A percentile compares a stretch with the other conserved stretches of the same genome.
Evolutionary conservation across 495 filamentous ascomycete species (phyloP).

Genomic region (Hypoxylon subgilvum): DNA sequence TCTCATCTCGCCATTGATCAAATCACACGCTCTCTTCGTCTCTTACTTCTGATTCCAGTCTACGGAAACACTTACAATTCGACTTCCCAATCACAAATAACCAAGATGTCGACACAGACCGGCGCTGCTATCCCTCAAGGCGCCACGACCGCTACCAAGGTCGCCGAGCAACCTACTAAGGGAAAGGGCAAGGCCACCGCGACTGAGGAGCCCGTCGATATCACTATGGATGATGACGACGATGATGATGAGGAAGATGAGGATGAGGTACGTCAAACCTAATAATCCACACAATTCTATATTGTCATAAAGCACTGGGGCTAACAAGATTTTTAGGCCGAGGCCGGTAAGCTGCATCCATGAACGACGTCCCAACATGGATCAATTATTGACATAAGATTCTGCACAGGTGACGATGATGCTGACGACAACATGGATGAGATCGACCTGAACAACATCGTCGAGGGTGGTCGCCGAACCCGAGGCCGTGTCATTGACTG

Average conservation of each 20-base stretch:
- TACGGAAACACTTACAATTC: slow-evolving; percentile 1
- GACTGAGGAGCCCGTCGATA: slow-evolving; percentile 57
- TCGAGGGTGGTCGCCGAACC: slow-evolving; percentile 77
- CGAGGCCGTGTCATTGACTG: slow-evolving; percentile 84
- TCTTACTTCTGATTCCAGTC: neutral
- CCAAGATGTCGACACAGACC: slow-evolving; percentile 50
- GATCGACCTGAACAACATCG: slow-evolving; percentile 88
- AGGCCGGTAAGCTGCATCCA: slow-evolving; percentile 50
- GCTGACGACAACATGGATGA: slow-evolving; percentile 86
- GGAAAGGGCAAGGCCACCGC: slow-evolving; percentile 67
- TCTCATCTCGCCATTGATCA: slow-evolving; percentile 28
- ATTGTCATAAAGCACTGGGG: neutral
- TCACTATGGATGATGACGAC: slow-evolving; percentile 72
- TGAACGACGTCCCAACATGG: slow-evolving; percentile 14
- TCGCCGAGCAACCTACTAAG: slow-evolving; percentile 46
- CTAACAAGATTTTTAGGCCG: slow-evolving; percentile 39
- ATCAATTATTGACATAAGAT: slow-evolving; percentile 17
- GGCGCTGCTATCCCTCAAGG: slow-evolving; percentile 41
- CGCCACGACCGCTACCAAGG: slow-evolving; percentile 43
- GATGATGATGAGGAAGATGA: slow-evolving; percentile 69
- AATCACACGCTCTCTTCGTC: slow-evolving; percentile 14
- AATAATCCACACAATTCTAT: slow-evolving; percentile 5
- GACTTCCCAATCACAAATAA: slow-evolving; percentile 10
- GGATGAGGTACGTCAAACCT: slow-evolving; percentile 64
- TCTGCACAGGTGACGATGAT: slow-evolving; percentile 62